Percentiles rank a stretch among this genome's conserved stretches.
Evolutionary conservation across 139 green algal species (phyloP).

Genomic region (Haematococcus sp.): DNA sequence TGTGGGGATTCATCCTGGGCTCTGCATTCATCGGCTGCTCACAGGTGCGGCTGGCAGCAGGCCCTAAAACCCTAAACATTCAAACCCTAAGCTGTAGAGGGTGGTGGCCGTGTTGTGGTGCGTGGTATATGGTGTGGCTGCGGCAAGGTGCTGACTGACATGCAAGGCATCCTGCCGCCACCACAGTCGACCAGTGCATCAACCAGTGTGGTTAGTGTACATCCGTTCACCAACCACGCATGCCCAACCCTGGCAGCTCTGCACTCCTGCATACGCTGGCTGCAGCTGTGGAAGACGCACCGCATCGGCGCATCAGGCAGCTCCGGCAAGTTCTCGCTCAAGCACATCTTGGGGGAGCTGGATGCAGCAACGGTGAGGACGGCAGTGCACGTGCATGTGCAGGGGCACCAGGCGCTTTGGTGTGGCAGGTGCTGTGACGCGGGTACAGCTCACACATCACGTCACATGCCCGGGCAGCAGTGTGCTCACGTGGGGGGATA

Average conservation of each 20-base stretch:
- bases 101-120: neutral
- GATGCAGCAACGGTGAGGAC: constrained; percentile 10
- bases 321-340: neutral
- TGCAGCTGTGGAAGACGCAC: constrained; percentile 36
- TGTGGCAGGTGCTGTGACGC: too few species aligned
- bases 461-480: too few species aligned
- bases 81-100: neutral
- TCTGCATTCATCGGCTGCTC: constrained; percentile 26
- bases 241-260: neutral
- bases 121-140: neutral
- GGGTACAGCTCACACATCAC: too few species aligned
- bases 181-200: too few species aligned
- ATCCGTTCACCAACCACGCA: too few species aligned
- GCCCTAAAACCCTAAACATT: neutral
- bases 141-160: neutral
- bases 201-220: too few species aligned
- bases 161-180: too few species aligned
- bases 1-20: constrained; percentile 36
- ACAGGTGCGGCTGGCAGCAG: constrained; percentile 9
- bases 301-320: constrained; percentile 20
- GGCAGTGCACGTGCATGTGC: too few species aligned
- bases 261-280: neutral
- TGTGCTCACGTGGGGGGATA: too few species aligned
- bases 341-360: neutral
- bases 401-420: too few species aligned